Conservation (phyloP, 352 stramenopile genomes). For the Phytopythium chamaehyphon region DNA sequence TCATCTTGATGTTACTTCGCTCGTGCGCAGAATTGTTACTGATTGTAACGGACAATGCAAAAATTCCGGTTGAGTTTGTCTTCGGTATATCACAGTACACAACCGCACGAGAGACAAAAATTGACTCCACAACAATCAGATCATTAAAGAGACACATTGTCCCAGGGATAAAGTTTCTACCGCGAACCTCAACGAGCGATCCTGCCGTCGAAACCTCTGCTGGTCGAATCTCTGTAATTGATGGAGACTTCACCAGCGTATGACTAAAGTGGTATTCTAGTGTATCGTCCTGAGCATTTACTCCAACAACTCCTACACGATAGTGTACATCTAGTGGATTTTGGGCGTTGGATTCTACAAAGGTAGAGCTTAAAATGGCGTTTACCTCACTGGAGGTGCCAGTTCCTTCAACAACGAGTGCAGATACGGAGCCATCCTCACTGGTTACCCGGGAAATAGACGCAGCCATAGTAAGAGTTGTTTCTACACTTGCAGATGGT, state of each 20-base stretch:
- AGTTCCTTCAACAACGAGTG: slow-evolving; percentile 7
- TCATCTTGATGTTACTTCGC: slow-evolving; percentile 4
- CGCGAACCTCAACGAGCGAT: slow-evolving; percentile 10
- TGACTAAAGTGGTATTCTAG: slow-evolving; percentile 9
- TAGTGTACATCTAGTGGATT: slow-evolving; percentile 11
- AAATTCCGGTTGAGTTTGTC: slow-evolving; percentile 4
- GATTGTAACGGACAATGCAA: slow-evolving; percentile 13
- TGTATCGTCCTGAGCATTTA: background rate
- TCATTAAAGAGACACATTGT: slow-evolving; percentile 11
- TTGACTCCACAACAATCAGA: background rate
- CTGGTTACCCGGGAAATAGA: slow-evolving; percentile 3
- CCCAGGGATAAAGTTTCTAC: slow-evolving; percentile 11
- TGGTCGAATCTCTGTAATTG: slow-evolving; percentile 10
- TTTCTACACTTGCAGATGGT: slow-evolving; percentile 7
- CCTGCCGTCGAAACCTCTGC: slow-evolving; percentile 11
- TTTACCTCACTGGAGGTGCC: slow-evolving; percentile 9
- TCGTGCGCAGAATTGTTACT: slow-evolving; percentile 3
- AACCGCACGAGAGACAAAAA: slow-evolving; percentile 3
- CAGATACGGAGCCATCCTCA: background rate
- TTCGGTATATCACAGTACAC: slow-evolving; percentile 10
- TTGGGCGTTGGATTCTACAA: slow-evolving; percentile 6
- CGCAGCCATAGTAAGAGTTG: slow-evolving; percentile 2
- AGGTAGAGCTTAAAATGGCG: slow-evolving; percentile 2
- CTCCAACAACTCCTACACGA: slow-evolving; percentile 5
- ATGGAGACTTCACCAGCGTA: slow-evolving; percentile 5